Conservation (phyloP, 345 rosid genomes). For the Nasturtium officinale region DNA sequence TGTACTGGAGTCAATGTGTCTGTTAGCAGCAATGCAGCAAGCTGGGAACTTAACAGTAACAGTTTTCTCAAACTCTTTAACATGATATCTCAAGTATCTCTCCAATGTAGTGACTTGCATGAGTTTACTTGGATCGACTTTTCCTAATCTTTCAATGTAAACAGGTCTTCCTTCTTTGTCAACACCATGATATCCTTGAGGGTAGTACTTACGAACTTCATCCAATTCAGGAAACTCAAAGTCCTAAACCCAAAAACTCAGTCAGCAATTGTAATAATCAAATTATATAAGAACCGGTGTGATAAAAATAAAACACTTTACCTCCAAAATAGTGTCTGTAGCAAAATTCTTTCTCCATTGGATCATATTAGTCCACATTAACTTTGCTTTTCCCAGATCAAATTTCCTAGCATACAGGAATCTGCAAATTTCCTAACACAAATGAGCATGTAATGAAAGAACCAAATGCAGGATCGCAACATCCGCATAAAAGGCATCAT, state of each 20-base stretch:
- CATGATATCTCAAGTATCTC: conserved; percentile 79
- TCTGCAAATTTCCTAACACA: conserved; percentile 40
- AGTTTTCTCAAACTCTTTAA: conserved; percentile 82
- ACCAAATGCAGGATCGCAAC: not conserved
- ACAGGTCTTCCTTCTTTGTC: conserved; percentile 92
- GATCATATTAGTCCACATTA: conserved; percentile 85
- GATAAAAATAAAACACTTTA: conserved; percentile 16
- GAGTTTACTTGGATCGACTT: conserved; percentile 71
- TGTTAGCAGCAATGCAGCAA: conserved; percentile 80
- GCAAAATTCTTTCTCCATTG: conserved; percentile 90
- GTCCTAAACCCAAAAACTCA: conserved; percentile 51
- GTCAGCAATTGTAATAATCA: not conserved
- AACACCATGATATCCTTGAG: conserved; percentile 91
- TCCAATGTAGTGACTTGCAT: conserved; percentile 83
- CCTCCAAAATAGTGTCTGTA: conserved; percentile 83
- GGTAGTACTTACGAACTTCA: conserved; percentile 76
- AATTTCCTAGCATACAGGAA: conserved; percentile 86
- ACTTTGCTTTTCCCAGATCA: conserved; percentile 69
- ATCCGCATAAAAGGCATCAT: conserved; percentile 1
- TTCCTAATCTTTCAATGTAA: conserved; percentile 82
- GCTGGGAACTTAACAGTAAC: conserved; percentile 76
- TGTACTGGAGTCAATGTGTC: conserved; percentile 80
- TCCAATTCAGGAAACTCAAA: conserved; percentile 77
- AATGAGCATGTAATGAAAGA: not conserved
- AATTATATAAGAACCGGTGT: not conserved